Conservation (phyloP, 257 asterid genomes). For the Lycium ferocissimum region DNA sequence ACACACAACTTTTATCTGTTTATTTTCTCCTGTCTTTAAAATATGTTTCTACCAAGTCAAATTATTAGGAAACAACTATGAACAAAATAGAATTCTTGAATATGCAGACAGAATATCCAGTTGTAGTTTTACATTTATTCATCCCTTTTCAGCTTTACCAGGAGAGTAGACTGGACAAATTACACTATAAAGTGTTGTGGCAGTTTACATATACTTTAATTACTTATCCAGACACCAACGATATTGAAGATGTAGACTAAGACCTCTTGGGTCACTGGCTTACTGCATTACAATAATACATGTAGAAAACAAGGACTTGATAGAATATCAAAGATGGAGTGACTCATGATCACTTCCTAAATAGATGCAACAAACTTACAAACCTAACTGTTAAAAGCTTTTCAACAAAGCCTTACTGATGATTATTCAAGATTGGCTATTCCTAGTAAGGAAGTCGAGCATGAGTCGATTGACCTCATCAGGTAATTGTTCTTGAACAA, state of each 20-base stretch:
- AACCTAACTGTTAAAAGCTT: not conserved
- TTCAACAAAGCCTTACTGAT: not conserved
- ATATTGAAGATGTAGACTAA: no score
- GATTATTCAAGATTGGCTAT: constrained; percentile 22
- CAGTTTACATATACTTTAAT: not conserved
- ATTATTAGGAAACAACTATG: not conserved
- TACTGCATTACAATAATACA: not conserved
- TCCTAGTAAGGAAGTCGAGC: constrained; percentile 51
- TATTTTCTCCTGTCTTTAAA: not conserved
- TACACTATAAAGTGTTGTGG: not conserved
- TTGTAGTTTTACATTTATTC: not conserved
- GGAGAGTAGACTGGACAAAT: not conserved
- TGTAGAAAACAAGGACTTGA: not conserved
- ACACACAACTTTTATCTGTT: not conserved
- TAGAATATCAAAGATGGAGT: not conserved
- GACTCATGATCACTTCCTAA: not conserved
- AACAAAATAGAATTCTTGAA: not conserved
- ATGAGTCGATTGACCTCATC: constrained; percentile 54
- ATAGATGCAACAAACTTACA: not conserved
- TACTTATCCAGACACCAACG: no score
- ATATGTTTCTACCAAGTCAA: not conserved
- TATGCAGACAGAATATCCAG: not conserved
- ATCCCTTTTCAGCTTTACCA: not conserved
- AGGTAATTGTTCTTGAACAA: constrained; percentile 77
- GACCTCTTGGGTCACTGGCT: no score